phyloP scores from a whole-genome alignment of 805 yeast species.

The Cyberlindnera mycetangii region DNA sequence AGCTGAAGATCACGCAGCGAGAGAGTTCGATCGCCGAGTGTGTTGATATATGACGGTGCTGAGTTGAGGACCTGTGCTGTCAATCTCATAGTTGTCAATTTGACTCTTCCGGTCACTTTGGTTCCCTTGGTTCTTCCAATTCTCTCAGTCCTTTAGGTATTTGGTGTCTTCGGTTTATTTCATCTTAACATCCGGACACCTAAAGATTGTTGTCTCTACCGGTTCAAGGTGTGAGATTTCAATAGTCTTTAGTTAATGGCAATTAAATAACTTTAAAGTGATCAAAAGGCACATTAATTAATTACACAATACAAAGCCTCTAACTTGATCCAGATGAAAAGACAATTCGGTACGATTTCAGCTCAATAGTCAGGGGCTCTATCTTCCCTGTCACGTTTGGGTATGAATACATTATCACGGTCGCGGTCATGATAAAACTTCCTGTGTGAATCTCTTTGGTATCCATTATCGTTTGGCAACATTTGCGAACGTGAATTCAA shows the following conservation, averaged over 20 bases:
- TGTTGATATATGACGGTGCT: slow-evolving; percentile 47
- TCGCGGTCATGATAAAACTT: neutral
- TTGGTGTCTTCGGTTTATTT: too few relatives aligned
- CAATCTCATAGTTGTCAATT: slow-evolving; percentile 44
- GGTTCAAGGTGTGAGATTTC: too few relatives aligned
- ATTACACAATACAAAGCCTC: too few relatives aligned
- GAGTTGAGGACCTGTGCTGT: slow-evolving; percentile 47
- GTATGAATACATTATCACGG: neutral
- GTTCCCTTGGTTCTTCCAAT: too few relatives aligned
- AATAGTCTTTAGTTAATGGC: too few relatives aligned
- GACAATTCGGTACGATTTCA: neutral
- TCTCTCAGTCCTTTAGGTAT: too few relatives aligned
- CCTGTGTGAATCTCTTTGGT: neutral
- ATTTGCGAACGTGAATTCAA: neutral
- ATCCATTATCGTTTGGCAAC: neutral
- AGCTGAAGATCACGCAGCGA: slow-evolving; percentile 39
- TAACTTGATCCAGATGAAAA: too few relatives aligned
- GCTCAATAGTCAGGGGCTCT: neutral
- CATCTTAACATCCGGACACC: too few relatives aligned
- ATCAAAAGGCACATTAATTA: too few relatives aligned
- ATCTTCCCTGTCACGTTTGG: neutral
- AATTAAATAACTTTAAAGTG: too few relatives aligned
- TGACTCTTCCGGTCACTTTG: neutral
- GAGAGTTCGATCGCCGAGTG: slow-evolving; percentile 42
- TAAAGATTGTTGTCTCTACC: too few relatives aligned